Percentiles rank a stretch among this genome's conserved stretches.
These are phyloP conservation scores for Phoma sp. DNA, from an alignment of 2,329 filamentous ascomycete genomes.

Conservation along the genomic window DNA sequence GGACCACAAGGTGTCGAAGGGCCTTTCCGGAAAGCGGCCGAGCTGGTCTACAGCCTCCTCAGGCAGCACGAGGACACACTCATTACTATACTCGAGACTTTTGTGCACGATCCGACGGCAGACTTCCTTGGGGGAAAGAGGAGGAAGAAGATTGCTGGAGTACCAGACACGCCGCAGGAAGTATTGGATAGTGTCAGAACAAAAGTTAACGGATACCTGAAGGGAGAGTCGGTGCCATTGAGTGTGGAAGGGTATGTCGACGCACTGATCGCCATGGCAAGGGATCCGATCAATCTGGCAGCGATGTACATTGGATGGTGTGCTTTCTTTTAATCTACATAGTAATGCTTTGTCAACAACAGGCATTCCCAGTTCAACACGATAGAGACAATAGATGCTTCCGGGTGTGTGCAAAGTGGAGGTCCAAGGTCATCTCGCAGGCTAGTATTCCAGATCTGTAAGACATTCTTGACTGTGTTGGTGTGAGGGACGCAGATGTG, in stretches of 20 bases:
- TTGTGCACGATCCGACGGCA: conserved; percentile 94
- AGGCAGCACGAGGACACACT: conserved; percentile 93
- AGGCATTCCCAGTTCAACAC: too few species aligned
- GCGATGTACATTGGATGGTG: conserved; percentile 99
- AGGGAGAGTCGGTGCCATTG: conserved; percentile 87
- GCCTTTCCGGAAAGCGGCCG: conserved; percentile 87
- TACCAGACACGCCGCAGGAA: conserved; percentile 73
- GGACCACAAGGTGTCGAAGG: conserved; percentile 91
- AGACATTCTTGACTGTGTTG: too few species aligned
- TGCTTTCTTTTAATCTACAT: conserved; percentile 62
- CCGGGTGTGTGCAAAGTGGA: not conserved
- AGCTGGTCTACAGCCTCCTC: conserved; percentile 82
- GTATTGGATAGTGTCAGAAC: conserved; percentile 88
- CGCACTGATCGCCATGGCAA: conserved; percentile 87
- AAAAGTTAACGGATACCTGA: conserved; percentile 83
- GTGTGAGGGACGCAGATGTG: not conserved
- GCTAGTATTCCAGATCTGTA: too few species aligned
- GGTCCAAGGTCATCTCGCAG: too few species aligned
- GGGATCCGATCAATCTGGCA: conserved; percentile 77
- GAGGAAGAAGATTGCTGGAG: conserved; percentile 59
- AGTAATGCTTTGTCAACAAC: not conserved
- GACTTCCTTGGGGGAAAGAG: conserved; percentile 80
- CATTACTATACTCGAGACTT: conserved; percentile 96
- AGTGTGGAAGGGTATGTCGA: conserved; percentile 98
- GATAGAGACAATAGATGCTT: not conserved